Percentiles rank a stretch among this genome's conserved stretches.
Conservation (phyloP, 2,329 filamentous ascomycete species). For the Alternaria dauci region DNA sequence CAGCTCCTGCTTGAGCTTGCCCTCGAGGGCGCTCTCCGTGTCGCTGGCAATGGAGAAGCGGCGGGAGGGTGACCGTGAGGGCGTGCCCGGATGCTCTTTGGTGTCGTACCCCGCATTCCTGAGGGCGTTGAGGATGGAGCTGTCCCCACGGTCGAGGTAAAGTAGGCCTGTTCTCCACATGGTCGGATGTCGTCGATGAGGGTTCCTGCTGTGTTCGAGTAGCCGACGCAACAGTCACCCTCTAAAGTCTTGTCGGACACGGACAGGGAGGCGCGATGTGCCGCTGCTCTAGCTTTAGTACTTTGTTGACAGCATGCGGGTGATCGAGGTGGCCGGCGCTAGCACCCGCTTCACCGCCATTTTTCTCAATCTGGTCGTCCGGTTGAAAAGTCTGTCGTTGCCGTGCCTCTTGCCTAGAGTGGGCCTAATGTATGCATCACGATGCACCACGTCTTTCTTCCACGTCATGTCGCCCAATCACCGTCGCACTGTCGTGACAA, state of each 20-base stretch:
- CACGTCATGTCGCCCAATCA: constrained; percentile 9
- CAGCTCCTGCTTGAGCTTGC: constrained; percentile 20
- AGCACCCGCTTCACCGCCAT: constrained; percentile 26
- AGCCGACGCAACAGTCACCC: constrained; percentile 24
- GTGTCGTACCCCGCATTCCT: constrained; percentile 31
- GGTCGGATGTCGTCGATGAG: constrained; percentile 28
- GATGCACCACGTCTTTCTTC: constrained; percentile 7
- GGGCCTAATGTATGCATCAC: constrained; percentile 6
- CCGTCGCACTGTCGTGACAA: not conserved
- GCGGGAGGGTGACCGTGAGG: constrained; percentile 22
- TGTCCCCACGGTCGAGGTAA: constrained; percentile 34
- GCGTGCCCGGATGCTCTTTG: constrained; percentile 23
- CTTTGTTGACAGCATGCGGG: constrained; percentile 20
- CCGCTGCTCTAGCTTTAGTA: constrained; percentile 25
- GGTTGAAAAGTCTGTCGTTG: constrained; percentile 18
- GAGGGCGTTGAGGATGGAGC: constrained; percentile 32
- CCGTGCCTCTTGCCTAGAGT: constrained; percentile 12
- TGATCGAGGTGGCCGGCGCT: constrained; percentile 19
- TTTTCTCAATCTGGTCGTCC: constrained; percentile 10
- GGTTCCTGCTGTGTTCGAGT: constrained; percentile 21
- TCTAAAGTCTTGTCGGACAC: constrained; percentile 23
- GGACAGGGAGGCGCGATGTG: constrained; percentile 23
- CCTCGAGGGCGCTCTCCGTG: constrained; percentile 21
- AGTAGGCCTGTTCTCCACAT: constrained; percentile 35
- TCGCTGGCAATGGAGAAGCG: constrained; percentile 28